Evolutionary conservation across 2,329 filamentous ascomycete genomes (phyloP), one percentile per base, ranked within the genome.

Genomic region (Xylariomycetidae sp.): DNA sequence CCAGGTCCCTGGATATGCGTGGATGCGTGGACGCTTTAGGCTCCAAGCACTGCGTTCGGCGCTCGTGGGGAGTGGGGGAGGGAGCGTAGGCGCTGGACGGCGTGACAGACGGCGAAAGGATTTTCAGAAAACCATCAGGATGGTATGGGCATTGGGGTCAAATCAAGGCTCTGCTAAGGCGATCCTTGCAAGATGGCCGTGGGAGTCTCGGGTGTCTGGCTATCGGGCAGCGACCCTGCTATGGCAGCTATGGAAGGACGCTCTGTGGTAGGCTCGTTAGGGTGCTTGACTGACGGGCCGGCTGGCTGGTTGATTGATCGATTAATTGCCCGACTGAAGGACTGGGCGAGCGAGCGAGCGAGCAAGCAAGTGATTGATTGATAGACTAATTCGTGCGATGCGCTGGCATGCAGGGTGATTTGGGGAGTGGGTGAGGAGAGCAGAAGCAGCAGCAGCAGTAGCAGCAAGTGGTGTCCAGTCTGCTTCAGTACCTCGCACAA

Each of bases 331-430:
- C n/a, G n/a, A n/a, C n/a, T n/a, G n/a, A n/a, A n/a, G n/a, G n/a
- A n/a, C n/a, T n/a, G 33, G 24, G 28, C 13, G 29, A 29, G 20
- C 25, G 13, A 36, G 24, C 31, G 37, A 37, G 17, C 26, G 26
- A 16, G 25, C 18, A 31, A 25, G 14, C 24, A 14, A 24, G 13
- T 19, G 12, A n/a, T 12, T 24, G 23, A 22, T 35, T 10, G 29
- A 17, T 32, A 16, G 26, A 23, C 32, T 15, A 16, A 19, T 33
- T 29, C 23, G 25, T 18, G 38, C 38, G 45, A 44, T 48, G 45
- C 34, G 45, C 40, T 42, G 40, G 40, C 37, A 46, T 47, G 44
- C 44, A 47, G 39, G 43, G 33, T 43, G 42, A 47, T 41, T 42
- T 47, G 39, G 42, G 35, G 8, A 15, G 18, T 29, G n/a, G 17